Evolutionary conservation across 208 protist species (phyloP).

Genomic region (Acanthamoeba lugdunensis): DNA sequence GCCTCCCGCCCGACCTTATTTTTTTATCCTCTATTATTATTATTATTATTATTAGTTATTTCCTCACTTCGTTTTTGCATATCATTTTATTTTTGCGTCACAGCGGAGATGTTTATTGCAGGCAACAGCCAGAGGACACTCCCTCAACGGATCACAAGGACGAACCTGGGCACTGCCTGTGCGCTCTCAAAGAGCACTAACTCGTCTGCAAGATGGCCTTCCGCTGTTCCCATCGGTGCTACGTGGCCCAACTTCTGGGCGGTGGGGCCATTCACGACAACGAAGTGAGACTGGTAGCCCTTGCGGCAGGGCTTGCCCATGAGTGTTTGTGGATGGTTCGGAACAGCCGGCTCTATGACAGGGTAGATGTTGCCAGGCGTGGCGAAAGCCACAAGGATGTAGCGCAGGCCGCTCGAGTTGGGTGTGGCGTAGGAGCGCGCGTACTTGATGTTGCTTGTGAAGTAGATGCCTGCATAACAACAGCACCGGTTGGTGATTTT

Average conservation of each 20-base stretch:
- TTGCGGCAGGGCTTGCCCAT: constrained; percentile 21
- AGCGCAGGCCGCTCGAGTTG: not conserved
- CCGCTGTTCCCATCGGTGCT: not conserved
- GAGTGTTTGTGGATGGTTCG: not conserved
- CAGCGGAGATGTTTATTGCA: too few species aligned
- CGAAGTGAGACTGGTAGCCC: constrained; percentile 9
- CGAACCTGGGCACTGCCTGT: not conserved
- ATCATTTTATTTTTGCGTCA: too few species aligned
- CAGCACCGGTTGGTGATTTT: too few species aligned
- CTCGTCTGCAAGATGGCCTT: not conserved
- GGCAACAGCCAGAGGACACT: too few species aligned
- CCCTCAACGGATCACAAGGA: not conserved
- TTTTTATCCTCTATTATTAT: too few species aligned
- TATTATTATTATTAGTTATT: too few species aligned
- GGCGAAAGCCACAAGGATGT: not conserved
- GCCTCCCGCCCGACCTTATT: too few species aligned
- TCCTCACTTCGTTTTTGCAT: too few species aligned
- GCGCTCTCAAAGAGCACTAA: not conserved
- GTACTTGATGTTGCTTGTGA: constrained; percentile 17
- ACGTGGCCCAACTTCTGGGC: not conserved
- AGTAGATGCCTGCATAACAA: not conserved
- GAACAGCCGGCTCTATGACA: not conserved
- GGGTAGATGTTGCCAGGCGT: not conserved
- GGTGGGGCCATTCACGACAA: not conserved
- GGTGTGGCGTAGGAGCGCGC: not conserved